phyloP scores from a whole-genome alignment of 2,329 filamentous ascomycete genomes.

The Coniella lustricola region DNA sequence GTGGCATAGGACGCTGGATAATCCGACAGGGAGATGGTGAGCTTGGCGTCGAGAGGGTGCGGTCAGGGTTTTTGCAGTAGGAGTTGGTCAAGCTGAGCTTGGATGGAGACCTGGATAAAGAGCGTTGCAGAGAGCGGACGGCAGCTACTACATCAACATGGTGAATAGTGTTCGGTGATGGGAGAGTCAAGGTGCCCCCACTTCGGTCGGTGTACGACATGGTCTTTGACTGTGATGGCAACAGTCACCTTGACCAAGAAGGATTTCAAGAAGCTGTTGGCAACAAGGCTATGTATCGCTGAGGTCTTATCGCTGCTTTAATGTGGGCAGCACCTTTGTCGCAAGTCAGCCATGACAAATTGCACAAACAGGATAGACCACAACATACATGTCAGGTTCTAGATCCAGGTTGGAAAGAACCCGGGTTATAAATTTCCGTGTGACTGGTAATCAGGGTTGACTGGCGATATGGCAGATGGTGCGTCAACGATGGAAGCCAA shows the following conservation, averaged over 20 bases:
- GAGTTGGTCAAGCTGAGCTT: conserved; percentile 63
- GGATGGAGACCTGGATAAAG: conserved; percentile 87
- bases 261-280: too few relatives aligned
- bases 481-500: background rate
- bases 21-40: conserved; percentile 47
- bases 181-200: conserved; percentile 76
- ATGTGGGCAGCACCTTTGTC: too few relatives aligned
- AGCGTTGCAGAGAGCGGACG: conserved; percentile 76
- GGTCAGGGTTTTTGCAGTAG: conserved; percentile 39
- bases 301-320: background rate
- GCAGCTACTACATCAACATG: conserved; percentile 71
- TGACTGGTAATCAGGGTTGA: background rate
- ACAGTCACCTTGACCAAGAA: background rate
- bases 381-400: too few relatives aligned
- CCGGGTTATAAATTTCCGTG: too few relatives aligned
- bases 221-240: conserved; percentile 17
- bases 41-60: conserved; percentile 48
- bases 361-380: too few relatives aligned
- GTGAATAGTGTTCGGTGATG: conserved; percentile 77
- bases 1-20: conserved; percentile 29
- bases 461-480: background rate
- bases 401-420: too few relatives aligned
- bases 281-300: background rate
- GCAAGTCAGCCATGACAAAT: too few relatives aligned
- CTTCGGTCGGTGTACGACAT: conserved; percentile 55